Evolutionary conservation across 2,329 filamentous ascomycete species (phyloP), one percentile per base, ranked within the genome.

Genomic region (Aspergillus sp.): DNA sequence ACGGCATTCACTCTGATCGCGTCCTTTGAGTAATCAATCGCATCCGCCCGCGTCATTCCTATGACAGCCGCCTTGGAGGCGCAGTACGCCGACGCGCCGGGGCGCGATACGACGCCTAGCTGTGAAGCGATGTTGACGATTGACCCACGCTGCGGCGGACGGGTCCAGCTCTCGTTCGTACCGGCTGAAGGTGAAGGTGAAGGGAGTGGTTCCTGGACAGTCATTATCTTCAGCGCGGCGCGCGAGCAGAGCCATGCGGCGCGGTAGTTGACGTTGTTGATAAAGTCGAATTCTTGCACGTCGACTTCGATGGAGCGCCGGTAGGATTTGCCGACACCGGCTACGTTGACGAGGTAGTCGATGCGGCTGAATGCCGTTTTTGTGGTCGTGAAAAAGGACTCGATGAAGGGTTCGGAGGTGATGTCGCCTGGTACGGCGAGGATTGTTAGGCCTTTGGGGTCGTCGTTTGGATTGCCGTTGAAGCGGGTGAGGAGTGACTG

Each of bases 51-150:
- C 0, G 85, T 87, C 81, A 88, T 81, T 23, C 82, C 83, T 54
- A 87, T 82, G 2, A 87, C 80, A 0, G 85, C 85, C 15, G 84
- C 81, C 64, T 88, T 88, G 4, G 84, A 86, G 0, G 81, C 83
- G 57, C 83, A 86, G 63, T 87, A 87, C 1, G 83, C 79, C 38
- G 8, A 72, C 9, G 82, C 81, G 45, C 69, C 74, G 4, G 82
- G 79, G 3, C 81, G 74, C 2, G 77, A 79, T 0, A 84, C 80
- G n/a, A 84, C 72, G 0, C 82, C 84, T 0, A 86, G 69, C 64
- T 84, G 82, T 61, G 82, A 84, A 0, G 83, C 82, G 22, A 85
- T 80, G 62, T 85, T 84, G 22, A 85, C 82, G 5, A 85, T 72
- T 1, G 81, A 72, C 3, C 84, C 84, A 11, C 81, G 73, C 60